These are phyloP conservation scores for Schizophyllum commune DNA, from an alignment of 1,284 basidiomycete genomes.

Conservation along the genomic window DNA sequence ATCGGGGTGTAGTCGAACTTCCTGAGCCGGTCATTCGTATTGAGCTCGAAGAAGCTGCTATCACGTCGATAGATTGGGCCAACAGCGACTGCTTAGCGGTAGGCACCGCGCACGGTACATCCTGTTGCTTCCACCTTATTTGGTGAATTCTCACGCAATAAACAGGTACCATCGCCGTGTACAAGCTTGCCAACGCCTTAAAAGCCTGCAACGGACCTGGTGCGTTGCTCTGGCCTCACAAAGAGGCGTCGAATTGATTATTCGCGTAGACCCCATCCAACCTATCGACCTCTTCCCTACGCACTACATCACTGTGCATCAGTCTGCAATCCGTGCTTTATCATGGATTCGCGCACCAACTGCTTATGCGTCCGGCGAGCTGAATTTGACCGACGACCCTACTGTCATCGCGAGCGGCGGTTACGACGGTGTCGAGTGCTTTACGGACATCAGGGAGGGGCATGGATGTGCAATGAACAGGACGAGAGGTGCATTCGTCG, in stretches of 20 bases:
- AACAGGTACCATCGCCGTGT: slow-evolving; percentile 69
- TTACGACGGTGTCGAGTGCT: slow-evolving; percentile 67
- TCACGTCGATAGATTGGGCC: slow-evolving; percentile 79
- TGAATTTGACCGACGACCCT: slow-evolving; percentile 47
- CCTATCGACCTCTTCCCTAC: slow-evolving; percentile 51
- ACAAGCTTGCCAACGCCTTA: slow-evolving; percentile 55
- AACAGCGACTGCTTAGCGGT: slow-evolving; percentile 74
- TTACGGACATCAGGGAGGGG: slow-evolving; percentile 69
- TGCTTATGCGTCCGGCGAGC: slow-evolving; percentile 36
- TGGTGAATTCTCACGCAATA: not conserved
- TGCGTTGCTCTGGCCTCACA: slow-evolving; percentile 7
- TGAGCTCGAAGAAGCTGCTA: slow-evolving; percentile 63
- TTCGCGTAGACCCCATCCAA: slow-evolving; percentile 13
- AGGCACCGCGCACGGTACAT: slow-evolving; percentile 74
- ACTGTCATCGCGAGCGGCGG: slow-evolving; percentile 68
- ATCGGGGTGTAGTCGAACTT: slow-evolving; percentile 40
- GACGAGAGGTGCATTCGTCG: slow-evolving; percentile 48
- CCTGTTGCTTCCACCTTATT: not conserved
- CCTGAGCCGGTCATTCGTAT: slow-evolving; percentile 60
- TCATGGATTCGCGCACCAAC: slow-evolving; percentile 67
- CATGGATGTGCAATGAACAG: slow-evolving; percentile 61
- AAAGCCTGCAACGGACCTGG: slow-evolving; percentile 22
- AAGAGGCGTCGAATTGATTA: not conserved
- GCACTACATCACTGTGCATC: slow-evolving; percentile 65
- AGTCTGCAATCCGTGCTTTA: slow-evolving; percentile 70